phyloP scores from a whole-genome alignment of 2,329 filamentous ascomycete species.

The Teratosphaeria nubilosa region DNA sequence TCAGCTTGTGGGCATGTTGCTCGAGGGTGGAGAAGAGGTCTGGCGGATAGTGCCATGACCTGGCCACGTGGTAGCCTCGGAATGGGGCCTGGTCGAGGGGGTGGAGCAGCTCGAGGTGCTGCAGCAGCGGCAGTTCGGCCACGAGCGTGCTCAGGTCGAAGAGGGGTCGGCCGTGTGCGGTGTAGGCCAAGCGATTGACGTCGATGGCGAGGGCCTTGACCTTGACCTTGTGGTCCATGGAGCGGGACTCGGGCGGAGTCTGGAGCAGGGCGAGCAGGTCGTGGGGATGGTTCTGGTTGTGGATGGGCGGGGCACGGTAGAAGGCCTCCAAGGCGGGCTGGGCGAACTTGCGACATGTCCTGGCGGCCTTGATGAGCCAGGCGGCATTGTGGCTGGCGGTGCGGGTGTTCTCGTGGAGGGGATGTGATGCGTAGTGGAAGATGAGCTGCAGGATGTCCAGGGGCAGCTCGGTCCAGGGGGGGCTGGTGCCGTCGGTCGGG shows the following conservation, averaged over 20 bases:
- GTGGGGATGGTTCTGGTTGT: slow-evolving; percentile 21
- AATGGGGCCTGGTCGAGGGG: slow-evolving; percentile 59
- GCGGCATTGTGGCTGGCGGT: slow-evolving; percentile 15
- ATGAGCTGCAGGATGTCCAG: slow-evolving; percentile 25
- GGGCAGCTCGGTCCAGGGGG: slow-evolving; percentile 25
- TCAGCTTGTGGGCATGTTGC: slow-evolving; percentile 36
- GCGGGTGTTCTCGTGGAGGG: slow-evolving; percentile 13
- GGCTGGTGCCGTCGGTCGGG: slow-evolving; percentile 24
- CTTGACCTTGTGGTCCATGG: slow-evolving; percentile 57
- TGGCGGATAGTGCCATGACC: slow-evolving; percentile 58
- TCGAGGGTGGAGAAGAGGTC: slow-evolving; percentile 56
- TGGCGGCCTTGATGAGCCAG: slow-evolving; percentile 25
- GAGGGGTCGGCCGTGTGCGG: slow-evolving; percentile 43
- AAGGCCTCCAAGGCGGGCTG: slow-evolving; percentile 28
- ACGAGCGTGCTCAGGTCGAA: slow-evolving; percentile 52
- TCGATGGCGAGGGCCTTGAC: slow-evolving; percentile 61
- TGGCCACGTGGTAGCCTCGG: slow-evolving; percentile 40
- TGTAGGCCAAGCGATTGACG: slow-evolving; percentile 47
- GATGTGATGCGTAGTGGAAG: slow-evolving; percentile 24
- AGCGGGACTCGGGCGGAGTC: slow-evolving; percentile 9
- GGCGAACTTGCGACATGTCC: slow-evolving; percentile 25
- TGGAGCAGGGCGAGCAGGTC: slow-evolving; percentile 22
- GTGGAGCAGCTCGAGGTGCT: slow-evolving; percentile 62
- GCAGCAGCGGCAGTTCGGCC: slow-evolving; percentile 54
- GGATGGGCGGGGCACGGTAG: slow-evolving; percentile 23